phyloP scores from a whole-genome alignment of 192 early-diverging fungal genomes.

The Physocladia obscura region DNA sequence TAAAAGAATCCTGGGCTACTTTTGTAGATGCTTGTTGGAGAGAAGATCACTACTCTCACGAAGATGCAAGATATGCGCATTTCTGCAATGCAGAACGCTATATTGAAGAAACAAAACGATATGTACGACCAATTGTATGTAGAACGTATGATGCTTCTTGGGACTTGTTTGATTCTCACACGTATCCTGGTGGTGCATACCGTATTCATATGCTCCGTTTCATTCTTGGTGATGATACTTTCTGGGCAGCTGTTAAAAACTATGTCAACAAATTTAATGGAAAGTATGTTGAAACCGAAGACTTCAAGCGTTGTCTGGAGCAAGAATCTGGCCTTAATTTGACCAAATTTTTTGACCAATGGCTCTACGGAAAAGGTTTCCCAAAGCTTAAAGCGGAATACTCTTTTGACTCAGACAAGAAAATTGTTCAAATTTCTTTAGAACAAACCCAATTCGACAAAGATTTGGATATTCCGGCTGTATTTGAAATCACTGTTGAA shows the following conservation, averaged over 20 bases:
- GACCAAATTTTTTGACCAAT: conserved; percentile 81
- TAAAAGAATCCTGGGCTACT: conserved; percentile 60
- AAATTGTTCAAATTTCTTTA: conserved; percentile 74
- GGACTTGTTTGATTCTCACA: conserved; percentile 55
- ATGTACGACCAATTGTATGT: conserved; percentile 51
- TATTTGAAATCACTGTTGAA: conserved; percentile 47
- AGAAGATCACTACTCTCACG: conserved; percentile 39
- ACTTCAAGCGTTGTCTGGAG: conserved; percentile 72
- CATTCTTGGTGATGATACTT: conserved; percentile 47
- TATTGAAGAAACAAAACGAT: conserved; percentile 29
- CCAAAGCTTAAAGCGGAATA: conserved; percentile 78
- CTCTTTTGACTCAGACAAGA: conserved; percentile 81
- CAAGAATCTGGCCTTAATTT: conserved; percentile 77
- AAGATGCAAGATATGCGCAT: conserved; percentile 38
- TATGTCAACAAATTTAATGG: conserved; percentile 44
- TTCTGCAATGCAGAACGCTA: conserved; percentile 29
- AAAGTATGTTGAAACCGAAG: conserved; percentile 50
- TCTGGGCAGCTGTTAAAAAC: conserved; percentile 49
- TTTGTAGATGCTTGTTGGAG: conserved; percentile 40
- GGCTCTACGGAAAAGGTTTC: conserved; percentile 87
- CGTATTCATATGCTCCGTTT: conserved; percentile 54
- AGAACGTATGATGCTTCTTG: conserved; percentile 50
- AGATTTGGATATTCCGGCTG: conserved; percentile 31
- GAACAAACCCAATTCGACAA: conserved; percentile 50
- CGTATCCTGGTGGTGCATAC: conserved; percentile 54